Conservation (phyloP, 805 yeast species). For the Yarrowia keelungensis region DNA sequence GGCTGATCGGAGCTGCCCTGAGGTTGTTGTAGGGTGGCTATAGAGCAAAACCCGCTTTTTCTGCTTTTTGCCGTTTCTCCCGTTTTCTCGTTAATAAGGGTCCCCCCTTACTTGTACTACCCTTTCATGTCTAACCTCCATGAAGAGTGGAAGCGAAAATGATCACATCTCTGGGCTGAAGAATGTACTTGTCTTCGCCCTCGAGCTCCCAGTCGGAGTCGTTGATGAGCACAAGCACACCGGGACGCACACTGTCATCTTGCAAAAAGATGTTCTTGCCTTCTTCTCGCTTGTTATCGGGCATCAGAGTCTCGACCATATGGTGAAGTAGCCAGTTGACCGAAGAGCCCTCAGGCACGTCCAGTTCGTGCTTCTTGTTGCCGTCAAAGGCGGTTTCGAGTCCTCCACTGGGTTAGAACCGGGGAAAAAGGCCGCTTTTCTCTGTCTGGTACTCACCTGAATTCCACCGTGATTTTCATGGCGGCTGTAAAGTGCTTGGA, state of each 20-base stretch:
- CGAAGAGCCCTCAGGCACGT: conserved; percentile 52
- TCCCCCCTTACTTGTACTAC: too few species aligned
- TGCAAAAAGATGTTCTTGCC: conserved; percentile 77
- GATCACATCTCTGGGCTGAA: conserved; percentile 77
- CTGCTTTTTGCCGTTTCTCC: too few species aligned
- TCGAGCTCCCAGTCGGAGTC: conserved; percentile 98
- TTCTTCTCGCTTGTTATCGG: conserved; percentile 62
- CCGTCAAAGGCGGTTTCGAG: conserved; percentile 77
- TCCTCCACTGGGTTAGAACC: conserved; percentile 65
- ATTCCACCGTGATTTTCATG: conserved; percentile 48
- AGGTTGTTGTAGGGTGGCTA: conserved; percentile 1
- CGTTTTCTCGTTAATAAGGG: neutral
- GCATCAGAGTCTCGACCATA: conserved; percentile 50
- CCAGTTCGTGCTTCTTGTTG: conserved; percentile 60
- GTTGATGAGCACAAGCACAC: conserved; percentile 86
- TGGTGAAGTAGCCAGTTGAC: conserved; percentile 62
- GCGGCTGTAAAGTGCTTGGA: neutral
- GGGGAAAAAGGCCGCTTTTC: too few species aligned
- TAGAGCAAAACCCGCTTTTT: too few species aligned
- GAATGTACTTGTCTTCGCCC: conserved; percentile 81
- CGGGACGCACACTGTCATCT: conserved; percentile 78
- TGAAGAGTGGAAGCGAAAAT: conserved; percentile 93
- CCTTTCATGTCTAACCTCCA: too few species aligned
- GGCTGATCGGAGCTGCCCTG: conserved; percentile 24
- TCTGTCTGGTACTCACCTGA: conserved; percentile 42